phyloP scores from a whole-genome alignment of 2,329 filamentous ascomycete species.

The Rutstroemia sydowiana region DNA sequence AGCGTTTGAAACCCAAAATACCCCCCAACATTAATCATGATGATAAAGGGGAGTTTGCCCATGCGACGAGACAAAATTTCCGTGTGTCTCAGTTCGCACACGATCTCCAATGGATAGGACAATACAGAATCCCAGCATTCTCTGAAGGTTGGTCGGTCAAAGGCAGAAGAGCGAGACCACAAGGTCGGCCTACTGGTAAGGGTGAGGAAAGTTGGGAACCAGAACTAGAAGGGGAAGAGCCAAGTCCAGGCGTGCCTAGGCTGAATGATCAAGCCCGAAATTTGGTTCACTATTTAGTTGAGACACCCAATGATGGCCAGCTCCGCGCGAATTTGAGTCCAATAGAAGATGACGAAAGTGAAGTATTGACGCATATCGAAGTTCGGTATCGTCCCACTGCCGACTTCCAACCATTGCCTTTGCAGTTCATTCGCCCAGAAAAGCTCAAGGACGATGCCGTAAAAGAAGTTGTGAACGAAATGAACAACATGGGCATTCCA shows the following conservation, averaged over 20 bases:
- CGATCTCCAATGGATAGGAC: background rate
- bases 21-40: no score
- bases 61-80: background rate
- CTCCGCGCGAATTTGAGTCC: background rate
- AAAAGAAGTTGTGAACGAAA: no score
- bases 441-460: no score
- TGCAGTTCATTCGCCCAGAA: background rate
- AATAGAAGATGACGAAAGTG: background rate
- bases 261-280: background rate
- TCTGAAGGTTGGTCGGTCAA: background rate
- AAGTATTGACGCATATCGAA: constrained; percentile 1
- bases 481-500: no score
- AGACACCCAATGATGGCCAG: background rate
- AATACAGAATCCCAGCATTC: background rate
- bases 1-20: background rate
- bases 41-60: no score
- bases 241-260: no score
- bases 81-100: background rate
- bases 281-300: background rate
- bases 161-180: background rate
- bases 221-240: no score
- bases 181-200: background rate
- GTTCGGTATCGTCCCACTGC: constrained; percentile 1
- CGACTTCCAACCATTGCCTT: background rate
- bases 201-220: background rate